Conservation (phyloP, 148 eudicot species). For the Cornus kousa region DNA sequence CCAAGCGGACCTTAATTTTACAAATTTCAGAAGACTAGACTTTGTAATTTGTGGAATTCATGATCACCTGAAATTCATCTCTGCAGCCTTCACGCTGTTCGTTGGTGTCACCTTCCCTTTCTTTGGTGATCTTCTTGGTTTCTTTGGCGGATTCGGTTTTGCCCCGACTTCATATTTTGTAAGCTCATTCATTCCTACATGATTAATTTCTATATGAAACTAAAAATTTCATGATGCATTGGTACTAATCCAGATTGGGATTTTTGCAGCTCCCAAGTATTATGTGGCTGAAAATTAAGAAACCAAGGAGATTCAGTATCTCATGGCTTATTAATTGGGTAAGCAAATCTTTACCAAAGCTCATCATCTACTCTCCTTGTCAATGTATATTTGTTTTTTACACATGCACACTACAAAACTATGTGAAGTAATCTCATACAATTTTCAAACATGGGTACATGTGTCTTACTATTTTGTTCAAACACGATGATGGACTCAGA, state of each 20-base stretch:
- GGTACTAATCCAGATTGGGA: not conserved
- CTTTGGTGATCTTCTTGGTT: slow-evolving; percentile 94
- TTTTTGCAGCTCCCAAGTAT: slow-evolving; percentile 76
- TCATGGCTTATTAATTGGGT: slow-evolving; percentile 93
- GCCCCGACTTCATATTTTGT: slow-evolving; percentile 90
- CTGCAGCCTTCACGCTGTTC: slow-evolving; percentile 71
- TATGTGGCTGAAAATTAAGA: slow-evolving; percentile 78
- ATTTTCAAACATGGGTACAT: too few relatives aligned
- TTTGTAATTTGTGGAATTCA: not conserved
- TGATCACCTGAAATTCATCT: not conserved
- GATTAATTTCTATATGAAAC: not conserved
- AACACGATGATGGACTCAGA: too few relatives aligned
- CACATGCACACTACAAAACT: too few relatives aligned
- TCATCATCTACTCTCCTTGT: too few relatives aligned
- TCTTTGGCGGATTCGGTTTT: slow-evolving; percentile 97
- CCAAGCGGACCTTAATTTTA: too few relatives aligned
- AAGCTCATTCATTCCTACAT: slow-evolving; percentile 20
- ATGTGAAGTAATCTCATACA: too few relatives aligned
- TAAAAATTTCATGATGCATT: too few relatives aligned
- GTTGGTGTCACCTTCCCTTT: slow-evolving; percentile 91
- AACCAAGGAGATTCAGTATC: slow-evolving; percentile 65
- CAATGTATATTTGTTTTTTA: too few relatives aligned
- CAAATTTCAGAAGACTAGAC: too few relatives aligned
- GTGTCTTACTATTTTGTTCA: too few relatives aligned
- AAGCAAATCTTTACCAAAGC: slow-evolving; percentile 5